Evolutionary conservation across 768 basidiomycete species (phyloP).

Genomic region (Daedaleopsis sinensis): DNA sequence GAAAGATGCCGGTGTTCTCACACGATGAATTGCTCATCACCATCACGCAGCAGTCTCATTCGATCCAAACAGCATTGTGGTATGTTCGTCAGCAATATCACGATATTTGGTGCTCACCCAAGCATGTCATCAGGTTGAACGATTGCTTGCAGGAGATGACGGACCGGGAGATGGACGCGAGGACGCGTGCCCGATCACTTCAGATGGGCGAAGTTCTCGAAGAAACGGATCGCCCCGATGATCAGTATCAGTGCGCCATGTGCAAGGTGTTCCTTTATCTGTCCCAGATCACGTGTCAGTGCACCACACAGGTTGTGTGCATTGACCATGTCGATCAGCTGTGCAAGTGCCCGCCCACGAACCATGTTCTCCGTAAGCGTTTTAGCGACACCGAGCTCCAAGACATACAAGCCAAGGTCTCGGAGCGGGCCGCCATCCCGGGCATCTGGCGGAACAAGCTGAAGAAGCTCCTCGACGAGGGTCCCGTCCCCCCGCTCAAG

Average conservation of each 20-base stretch:
- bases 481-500: conserved; percentile 71
- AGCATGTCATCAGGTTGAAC: conserved; percentile 63
- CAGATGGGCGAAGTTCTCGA: conserved; percentile 73
- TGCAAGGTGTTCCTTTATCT: conserved; percentile 97
- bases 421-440: conserved; percentile 74
- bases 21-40: conserved; percentile 97
- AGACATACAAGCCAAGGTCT: conserved; percentile 66
- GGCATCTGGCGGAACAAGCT: conserved; percentile 76
- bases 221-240: conserved; percentile 83
- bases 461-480: conserved; percentile 65
- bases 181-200: conserved; percentile 60
- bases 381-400: conserved; percentile 79
- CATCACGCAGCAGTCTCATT: conserved; percentile 93
- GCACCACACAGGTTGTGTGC: conserved; percentile 80
- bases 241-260: conserved; percentile 91
- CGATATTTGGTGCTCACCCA: conserved; percentile 20
- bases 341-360: conserved; percentile 63
- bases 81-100: conserved; percentile 34
- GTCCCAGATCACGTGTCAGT: conserved; percentile 85
- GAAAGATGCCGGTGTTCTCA: conserved; percentile 95
- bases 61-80: conserved; percentile 94
- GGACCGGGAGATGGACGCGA: conserved; percentile 74
- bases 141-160: conserved; percentile 88
- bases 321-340: conserved; percentile 81
- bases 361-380: conserved; percentile 73